Percentiles rank a stretch among this genome's conserved stretches.
Conservation (phyloP, 495 filamentous ascomycete genomes). For the Tuber indicum region DNA sequence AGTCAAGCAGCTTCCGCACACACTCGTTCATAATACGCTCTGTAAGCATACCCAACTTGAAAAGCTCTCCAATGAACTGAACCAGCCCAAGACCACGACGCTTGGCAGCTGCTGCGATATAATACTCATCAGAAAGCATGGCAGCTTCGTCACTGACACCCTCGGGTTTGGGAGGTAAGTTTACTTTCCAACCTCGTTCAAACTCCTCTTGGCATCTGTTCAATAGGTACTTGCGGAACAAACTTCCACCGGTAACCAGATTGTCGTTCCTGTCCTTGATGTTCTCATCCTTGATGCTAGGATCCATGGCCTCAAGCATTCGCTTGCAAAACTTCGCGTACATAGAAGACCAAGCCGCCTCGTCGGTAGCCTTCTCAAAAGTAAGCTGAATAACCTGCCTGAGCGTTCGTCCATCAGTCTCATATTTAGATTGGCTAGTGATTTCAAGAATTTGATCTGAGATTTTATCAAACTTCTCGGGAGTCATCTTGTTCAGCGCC, state of each 20-base stretch:
- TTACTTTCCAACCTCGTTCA: conserved; percentile 94
- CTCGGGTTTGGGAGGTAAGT: conserved; percentile 74
- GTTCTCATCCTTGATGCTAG: conserved; percentile 89
- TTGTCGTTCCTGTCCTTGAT: conserved; percentile 79
- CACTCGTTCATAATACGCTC: conserved; percentile 99
- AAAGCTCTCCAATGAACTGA: conserved; percentile 98
- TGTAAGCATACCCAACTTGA: conserved; percentile 97
- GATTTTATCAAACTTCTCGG: conserved; percentile 97
- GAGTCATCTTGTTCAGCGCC: conserved; percentile 98
- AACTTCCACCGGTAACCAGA: conserved; percentile 79
- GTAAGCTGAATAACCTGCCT: conserved; percentile 97
- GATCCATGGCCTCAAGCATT: conserved; percentile 93
- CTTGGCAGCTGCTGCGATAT: conserved; percentile 90
- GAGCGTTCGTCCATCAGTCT: conserved; percentile 86
- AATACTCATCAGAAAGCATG: conserved; percentile 96
- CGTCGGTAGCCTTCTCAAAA: conserved; percentile 98
- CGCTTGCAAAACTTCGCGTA: conserved; percentile 97
- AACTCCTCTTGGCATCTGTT: conserved; percentile 99
- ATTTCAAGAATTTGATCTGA: conserved; percentile 87
- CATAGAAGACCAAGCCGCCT: conserved; percentile 98
- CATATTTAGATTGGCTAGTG: conserved; percentile 88
- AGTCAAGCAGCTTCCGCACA: conserved; percentile 92
- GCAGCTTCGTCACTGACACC: conserved; percentile 64
- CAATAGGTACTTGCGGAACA: conserved; percentile 98
- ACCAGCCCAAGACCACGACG: conserved; percentile 94